Percentiles rank a stretch among this genome's conserved stretches.
These are phyloP conservation scores for Hansenula sp. DNA, from an alignment of 1,139 yeast genomes.

Conservation along the genomic window DNA sequence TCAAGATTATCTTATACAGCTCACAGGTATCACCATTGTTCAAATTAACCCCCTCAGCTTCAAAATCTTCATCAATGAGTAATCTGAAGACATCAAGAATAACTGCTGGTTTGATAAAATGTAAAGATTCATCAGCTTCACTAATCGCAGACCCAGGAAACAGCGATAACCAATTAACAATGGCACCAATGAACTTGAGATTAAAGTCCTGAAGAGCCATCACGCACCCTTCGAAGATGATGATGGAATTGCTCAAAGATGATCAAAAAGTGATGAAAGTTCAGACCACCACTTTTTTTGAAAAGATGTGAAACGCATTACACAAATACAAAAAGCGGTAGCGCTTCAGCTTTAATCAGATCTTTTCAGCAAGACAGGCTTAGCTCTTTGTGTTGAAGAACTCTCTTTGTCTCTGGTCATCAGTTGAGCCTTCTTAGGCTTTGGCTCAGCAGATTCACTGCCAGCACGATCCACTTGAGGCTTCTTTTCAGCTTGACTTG, in stretches of 20 bases:
- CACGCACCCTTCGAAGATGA: too few relatives aligned
- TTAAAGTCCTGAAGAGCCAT: constrained; percentile 1
- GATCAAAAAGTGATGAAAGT: too few relatives aligned
- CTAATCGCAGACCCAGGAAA: constrained; percentile 12
- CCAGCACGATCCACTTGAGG: neutral
- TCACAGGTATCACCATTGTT: neutral
- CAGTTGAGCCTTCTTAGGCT: neutral
- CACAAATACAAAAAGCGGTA: neutral
- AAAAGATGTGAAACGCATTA: too few relatives aligned
- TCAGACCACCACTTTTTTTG: too few relatives aligned
- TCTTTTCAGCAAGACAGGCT: neutral
- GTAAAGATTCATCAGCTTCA: constrained; percentile 2
- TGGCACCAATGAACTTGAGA: constrained; percentile 10
- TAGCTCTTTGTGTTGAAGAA: neutral
- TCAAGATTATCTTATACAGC: constrained; percentile 5
- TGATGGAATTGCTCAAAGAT: too few relatives aligned
- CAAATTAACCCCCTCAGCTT: neutral
- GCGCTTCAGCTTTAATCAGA: neutral
- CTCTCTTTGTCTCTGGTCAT: neutral
- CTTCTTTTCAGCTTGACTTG: neutral
- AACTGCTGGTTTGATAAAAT: constrained; percentile 5
- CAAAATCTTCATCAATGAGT: constrained; percentile 8
- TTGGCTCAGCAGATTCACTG: too few relatives aligned
- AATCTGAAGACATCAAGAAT: constrained; percentile 5
- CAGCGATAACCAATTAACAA: constrained; percentile 13